phyloP scores from a whole-genome alignment of 2,329 filamentous ascomycete genomes.

The Colletotrichum destructivum region DNA sequence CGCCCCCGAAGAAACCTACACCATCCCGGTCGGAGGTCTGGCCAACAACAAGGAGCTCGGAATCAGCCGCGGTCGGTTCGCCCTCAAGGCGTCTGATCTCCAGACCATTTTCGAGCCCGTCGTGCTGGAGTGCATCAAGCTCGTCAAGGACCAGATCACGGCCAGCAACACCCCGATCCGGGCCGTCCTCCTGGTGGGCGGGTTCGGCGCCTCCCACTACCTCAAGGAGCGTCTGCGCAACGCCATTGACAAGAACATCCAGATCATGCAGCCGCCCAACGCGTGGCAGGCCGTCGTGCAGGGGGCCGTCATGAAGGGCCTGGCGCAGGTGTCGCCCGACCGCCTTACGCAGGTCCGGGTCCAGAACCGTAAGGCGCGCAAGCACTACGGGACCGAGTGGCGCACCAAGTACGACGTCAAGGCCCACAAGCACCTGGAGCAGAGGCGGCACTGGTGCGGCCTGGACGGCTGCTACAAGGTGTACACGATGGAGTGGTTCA shows the following conservation, averaged over 20 bases:
- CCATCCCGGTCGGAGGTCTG: conserved; percentile 54
- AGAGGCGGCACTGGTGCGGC: conserved; percentile 55
- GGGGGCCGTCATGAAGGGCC: conserved; percentile 66
- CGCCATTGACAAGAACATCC: conserved; percentile 52
- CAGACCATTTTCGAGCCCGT: conserved; percentile 61
- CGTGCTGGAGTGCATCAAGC: conserved; percentile 58
- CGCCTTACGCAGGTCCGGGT: conserved; percentile 55
- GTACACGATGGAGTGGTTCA: conserved; percentile 61
- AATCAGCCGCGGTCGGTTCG: conserved; percentile 55
- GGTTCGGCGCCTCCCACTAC: conserved; percentile 63
- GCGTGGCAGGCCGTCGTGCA: conserved; percentile 67
- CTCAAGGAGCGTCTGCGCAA: conserved; percentile 58
- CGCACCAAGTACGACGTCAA: conserved; percentile 84
- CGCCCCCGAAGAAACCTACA: conserved; percentile 56
- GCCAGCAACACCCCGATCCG: conserved; percentile 59
- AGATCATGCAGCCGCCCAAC: conserved; percentile 64
- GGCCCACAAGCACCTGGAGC: conserved; percentile 68
- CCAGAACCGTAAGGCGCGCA: conserved; percentile 74
- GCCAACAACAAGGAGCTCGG: conserved; percentile 56
- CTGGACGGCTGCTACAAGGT: conserved; percentile 56
- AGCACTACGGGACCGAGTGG: conserved; percentile 86
- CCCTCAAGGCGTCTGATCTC: conserved; percentile 56
- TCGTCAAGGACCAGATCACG: conserved; percentile 61
- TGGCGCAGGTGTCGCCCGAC: conserved; percentile 55
- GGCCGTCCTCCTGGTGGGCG: conserved; percentile 64